These are phyloP conservation scores for Prototheca wickerhamii DNA, from an alignment of 163 green algal genomes.

Conservation along the genomic window DNA sequence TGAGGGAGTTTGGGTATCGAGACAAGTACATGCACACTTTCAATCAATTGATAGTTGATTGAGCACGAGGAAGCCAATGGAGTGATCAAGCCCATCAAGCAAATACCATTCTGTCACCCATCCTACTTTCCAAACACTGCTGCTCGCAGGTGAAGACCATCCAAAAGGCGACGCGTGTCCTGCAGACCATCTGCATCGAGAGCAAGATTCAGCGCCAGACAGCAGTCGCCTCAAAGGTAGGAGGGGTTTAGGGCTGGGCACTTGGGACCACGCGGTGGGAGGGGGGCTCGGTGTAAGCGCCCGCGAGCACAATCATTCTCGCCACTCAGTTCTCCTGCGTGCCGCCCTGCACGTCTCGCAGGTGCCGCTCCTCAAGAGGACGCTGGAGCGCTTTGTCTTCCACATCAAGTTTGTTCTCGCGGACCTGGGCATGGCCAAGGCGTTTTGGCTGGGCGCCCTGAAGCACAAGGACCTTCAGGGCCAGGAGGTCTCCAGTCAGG, in stretches of 20 bases:
- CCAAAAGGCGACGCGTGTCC: conserved; percentile 28
- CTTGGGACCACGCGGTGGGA: conserved; percentile 21
- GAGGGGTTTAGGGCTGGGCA: conserved; percentile 37
- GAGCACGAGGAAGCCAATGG: not conserved
- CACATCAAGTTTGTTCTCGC: conserved; percentile 12
- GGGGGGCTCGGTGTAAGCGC: conserved; percentile 13
- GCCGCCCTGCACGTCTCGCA: not conserved
- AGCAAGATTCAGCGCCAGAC: not conserved
- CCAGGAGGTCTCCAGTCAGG: conserved; percentile 16
- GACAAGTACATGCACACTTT: not conserved
- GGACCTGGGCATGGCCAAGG: not conserved
- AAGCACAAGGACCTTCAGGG: conserved; percentile 29
- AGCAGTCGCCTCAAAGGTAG: conserved; percentile 33
- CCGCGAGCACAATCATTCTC: conserved; percentile 14
- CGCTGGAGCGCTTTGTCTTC: conserved; percentile 34
- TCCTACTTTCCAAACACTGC: not conserved
- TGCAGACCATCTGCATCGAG: conserved; percentile 33
- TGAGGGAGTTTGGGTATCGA: not conserved
- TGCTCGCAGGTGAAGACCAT: conserved; percentile 5
- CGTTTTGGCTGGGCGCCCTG: conserved; percentile 19
- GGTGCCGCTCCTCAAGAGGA: conserved; percentile 16
- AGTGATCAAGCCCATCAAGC: no score
- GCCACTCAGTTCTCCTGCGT: conserved; percentile 1
- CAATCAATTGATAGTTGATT: not conserved
- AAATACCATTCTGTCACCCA: not conserved